Evolutionary conservation across 371 early-diverging fungal species (phyloP).

Genomic region (Phascolomyces articulosus): DNA sequence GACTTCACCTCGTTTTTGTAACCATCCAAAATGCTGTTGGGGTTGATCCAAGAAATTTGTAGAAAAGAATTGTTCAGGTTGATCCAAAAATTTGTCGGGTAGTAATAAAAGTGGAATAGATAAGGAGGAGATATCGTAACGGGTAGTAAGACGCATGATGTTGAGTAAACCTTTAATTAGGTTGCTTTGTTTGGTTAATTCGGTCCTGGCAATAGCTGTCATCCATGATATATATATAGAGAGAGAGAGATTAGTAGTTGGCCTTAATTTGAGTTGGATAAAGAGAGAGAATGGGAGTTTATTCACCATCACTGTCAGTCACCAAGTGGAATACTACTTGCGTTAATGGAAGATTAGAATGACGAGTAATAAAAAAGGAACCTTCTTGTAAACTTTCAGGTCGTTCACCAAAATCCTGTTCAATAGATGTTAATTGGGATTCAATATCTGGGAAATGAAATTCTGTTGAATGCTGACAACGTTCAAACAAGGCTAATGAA

Average conservation of each 20-base stretch:
- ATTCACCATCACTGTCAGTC: conserved; percentile 53
- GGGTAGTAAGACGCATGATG: conserved; percentile 66
- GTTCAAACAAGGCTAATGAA: conserved; percentile 65
- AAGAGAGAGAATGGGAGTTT: too few species aligned
- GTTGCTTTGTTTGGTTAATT: conserved; percentile 54
- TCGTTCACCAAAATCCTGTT: conserved; percentile 49
- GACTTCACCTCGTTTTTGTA: conserved; percentile 58
- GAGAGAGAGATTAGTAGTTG: not conserved
- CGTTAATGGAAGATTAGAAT: conserved; percentile 75
- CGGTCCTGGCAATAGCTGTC: conserved; percentile 35
- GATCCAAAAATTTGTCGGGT: conserved; percentile 55
- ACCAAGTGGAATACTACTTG: conserved; percentile 79
- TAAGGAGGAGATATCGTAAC: conserved; percentile 68
- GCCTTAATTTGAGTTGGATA: too few species aligned
- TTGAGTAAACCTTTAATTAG: conserved; percentile 66
- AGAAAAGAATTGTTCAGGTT: conserved; percentile 27
- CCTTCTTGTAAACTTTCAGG: conserved; percentile 55
- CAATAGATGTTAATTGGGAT: conserved; percentile 60
- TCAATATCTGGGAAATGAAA: conserved; percentile 79
- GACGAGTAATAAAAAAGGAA: conserved; percentile 76
- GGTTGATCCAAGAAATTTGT: conserved; percentile 21
- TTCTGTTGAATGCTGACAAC: conserved; percentile 74
- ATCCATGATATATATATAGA: not conserved
- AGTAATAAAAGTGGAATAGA: conserved; percentile 71
- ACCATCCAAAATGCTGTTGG: conserved; percentile 28